These are phyloP conservation scores for Talaromyces liani DNA, from an alignment of 495 filamentous ascomycete species.

Conservation along the genomic window DNA sequence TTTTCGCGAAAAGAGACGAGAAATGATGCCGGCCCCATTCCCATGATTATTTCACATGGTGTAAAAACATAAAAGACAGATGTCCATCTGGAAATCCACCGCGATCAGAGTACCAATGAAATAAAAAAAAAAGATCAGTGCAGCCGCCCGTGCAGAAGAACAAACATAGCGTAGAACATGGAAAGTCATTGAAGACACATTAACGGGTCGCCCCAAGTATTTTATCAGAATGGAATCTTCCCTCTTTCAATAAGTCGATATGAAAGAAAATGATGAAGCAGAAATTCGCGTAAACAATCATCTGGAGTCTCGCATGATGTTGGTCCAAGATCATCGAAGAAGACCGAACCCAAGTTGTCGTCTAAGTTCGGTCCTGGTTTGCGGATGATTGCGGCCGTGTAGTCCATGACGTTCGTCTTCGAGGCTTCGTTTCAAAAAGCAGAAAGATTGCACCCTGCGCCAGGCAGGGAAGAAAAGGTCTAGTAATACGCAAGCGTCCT, in stretches of 20 bases:
- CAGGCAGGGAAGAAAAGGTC: not conserved
- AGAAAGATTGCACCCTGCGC: not conserved
- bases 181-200: conserved; percentile 17
- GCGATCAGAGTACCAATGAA: conserved; percentile 12
- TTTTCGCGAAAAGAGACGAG: conserved; percentile 7
- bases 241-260: conserved; percentile 13
- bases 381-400: conserved; percentile 16
- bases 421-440: conserved; percentile 17
- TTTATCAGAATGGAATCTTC: conserved; percentile 21
- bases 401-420: conserved; percentile 31
- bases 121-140: conserved; percentile 10
- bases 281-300: not conserved
- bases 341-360: not conserved
- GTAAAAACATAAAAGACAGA: conserved; percentile 18
- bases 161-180: conserved; percentile 12
- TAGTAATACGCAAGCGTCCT: not conserved
- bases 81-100: conserved; percentile 10
- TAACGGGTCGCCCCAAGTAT: conserved; percentile 29
- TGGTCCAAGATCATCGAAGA: not conserved
- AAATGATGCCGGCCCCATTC: conserved; percentile 6
- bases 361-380: not conserved
- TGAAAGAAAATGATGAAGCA: not conserved
- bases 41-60: conserved; percentile 10
- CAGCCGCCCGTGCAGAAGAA: conserved; percentile 14
- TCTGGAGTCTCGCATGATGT: not conserved